phyloP scores from a whole-genome alignment of 2,329 filamentous ascomycete species.

The Phialemonium atrogriseum region DNA sequence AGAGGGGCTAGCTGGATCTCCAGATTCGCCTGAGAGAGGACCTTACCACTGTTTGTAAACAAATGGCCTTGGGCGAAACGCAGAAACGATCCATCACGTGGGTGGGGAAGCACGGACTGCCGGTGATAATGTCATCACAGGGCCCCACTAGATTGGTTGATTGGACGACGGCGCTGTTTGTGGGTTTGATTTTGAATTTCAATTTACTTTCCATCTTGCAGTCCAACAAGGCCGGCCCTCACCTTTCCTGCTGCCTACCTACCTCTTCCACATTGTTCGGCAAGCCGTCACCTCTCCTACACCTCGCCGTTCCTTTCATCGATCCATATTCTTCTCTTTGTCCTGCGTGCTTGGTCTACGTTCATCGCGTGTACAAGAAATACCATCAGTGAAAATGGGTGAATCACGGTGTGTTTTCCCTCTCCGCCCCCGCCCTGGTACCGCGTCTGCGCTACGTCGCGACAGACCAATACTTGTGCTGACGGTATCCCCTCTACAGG shows the following conservation, averaged over 20 bases:
- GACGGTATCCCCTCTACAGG: slow-evolving; percentile 39
- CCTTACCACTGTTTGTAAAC: too few species aligned
- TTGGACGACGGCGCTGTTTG: slow-evolving; percentile 26
- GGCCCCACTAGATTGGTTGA: slow-evolving; percentile 24
- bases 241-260: slow-evolving; percentile 10
- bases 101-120: too few species aligned
- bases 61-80: too few species aligned
- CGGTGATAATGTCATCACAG: background rate
- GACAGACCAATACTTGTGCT: slow-evolving; percentile 9
- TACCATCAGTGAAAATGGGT: slow-evolving; percentile 31
- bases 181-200: slow-evolving; percentile 15
- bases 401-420: slow-evolving; percentile 34
- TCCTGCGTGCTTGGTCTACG: background rate
- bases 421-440: slow-evolving; percentile 5
- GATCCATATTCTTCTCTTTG: slow-evolving; percentile 1
- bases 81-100: too few species aligned
- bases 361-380: slow-evolving; percentile 5
- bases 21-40: too few species aligned
- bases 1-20: too few species aligned
- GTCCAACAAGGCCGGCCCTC: slow-evolving; percentile 16
- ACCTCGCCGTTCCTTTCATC: slow-evolving; percentile 2
- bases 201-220: slow-evolving; percentile 13
- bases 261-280: slow-evolving; percentile 2
- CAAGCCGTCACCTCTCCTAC: slow-evolving; percentile 1
- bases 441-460: slow-evolving; percentile 2